These are phyloP conservation scores for Diddensiella caesifluorescens DNA, from an alignment of 805 yeast species.

Conservation along the genomic window DNA sequence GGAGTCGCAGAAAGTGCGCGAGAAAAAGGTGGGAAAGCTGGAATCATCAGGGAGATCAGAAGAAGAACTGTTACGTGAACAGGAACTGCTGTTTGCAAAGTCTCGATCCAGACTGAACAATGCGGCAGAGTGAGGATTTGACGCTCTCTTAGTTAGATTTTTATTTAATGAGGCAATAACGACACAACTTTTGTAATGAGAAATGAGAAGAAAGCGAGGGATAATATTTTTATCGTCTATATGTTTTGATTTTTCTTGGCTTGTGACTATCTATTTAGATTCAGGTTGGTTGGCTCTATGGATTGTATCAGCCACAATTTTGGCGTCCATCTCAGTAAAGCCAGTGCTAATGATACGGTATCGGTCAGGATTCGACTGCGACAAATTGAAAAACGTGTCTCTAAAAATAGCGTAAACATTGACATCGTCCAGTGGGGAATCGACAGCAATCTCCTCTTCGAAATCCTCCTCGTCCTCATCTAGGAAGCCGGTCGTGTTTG, in stretches of 20 bases:
- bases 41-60: conserved; percentile 89
- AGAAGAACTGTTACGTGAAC: conserved; percentile 86
- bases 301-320: conserved; percentile 30
- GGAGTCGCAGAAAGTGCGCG: conserved; percentile 78
- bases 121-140: no score
- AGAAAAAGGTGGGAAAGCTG: conserved; percentile 85
- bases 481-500: conserved; percentile 27
- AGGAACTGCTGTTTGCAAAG: conserved; percentile 75
- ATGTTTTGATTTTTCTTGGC: no score
- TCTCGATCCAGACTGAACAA: conserved; percentile 25
- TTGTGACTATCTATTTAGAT: no score
- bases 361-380: conserved; percentile 41
- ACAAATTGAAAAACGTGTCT: conserved; percentile 45
- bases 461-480: conserved; percentile 64
- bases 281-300: conserved; percentile 23
- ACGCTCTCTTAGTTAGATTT: not conserved
- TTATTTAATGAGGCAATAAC: conserved; percentile 1
- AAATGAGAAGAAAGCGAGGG: no score
- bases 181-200: conserved; percentile 1
- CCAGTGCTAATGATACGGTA: conserved; percentile 47
- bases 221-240: no score
- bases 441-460: conserved; percentile 75
- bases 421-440: conserved; percentile 70
- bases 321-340: conserved; percentile 36
- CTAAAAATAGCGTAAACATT: conserved; percentile 68